Base-by-base conservation (phyloP, 169 alveolate genomes). In the Theileria annulata region DNA sequence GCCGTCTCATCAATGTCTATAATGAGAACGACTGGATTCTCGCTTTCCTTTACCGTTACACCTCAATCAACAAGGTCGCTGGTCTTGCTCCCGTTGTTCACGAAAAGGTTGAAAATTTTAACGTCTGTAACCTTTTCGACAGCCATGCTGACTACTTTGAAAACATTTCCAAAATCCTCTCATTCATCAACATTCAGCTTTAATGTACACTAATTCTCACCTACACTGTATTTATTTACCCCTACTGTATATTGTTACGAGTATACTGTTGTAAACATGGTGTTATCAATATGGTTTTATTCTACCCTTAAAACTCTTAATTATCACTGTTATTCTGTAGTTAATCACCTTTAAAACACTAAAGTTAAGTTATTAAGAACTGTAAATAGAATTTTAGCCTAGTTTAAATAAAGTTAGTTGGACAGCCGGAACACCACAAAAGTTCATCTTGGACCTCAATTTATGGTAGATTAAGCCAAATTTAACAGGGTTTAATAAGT, bases 31-130 rank as follows among this genome's bases (percentile, higher is more conserved):
- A 95, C 86, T 94, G 97, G 98, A 81, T 94, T 33, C 90, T 95
- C 48, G 97, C 96, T 3, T 95, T 94, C 73, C 91, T 95, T n/a
- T 95, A 94, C 79, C 87, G 98, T 47, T 92, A 93, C 77, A 92
- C 94, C 93, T 96, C 94, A 59, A 27, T 59, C 27, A 49, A 69
- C 19, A 78, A 75, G 51, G 91, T 92, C 42, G 95, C 96, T n/a
- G 96, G 96, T 0, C 77, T 92, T 9, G 77, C 90, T 23, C 91
- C 96, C 0, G 93, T 92, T 0, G 82, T 75, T 19, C 77, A 74
- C 27, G 93, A 85, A n/a, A 79, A 86, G 17, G 86, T 92, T 21
- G 96, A 92, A 71, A 92, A 92, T 80, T 92, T 86, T 49, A 95
- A 92, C 74, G 96, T 92, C 75, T 85, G 95, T 12, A 94, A 90